Evolutionary conservation across 306 rosid genomes (phyloP), one percentile per base, ranked within the genome.

Genomic region (Amphicarpaea edgeworthii): DNA sequence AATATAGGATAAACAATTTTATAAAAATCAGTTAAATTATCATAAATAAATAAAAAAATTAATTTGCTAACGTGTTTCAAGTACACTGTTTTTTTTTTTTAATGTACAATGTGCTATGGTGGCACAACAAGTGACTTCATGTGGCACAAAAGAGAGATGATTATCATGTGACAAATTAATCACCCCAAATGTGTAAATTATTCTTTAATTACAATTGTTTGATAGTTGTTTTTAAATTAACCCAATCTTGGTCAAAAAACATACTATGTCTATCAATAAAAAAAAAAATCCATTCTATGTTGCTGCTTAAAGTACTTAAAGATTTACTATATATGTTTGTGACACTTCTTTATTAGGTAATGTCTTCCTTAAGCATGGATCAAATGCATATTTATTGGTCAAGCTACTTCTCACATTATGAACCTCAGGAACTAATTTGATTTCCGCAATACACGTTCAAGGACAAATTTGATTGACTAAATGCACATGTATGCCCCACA

Each of bases 341-440:
- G 54, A 38, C 55, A 12, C 32, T 23, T 70, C 3, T 68, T 51
- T 62, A 83, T 51, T 62, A 83, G 80, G 86, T 23, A 83, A 83
- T 60, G 86, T 78, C 51, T 83, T 83, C 80, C 86, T 83, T 55
- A 83, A 83, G 77, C 86, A 83, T 53, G 86, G 83, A 43, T 83
- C 83, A 21, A 16, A 62, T 32, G 24, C 45, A 34, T 34, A 37
- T 62, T 62, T 62, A 34, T 32, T 15, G 26, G 3, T n/a, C 14
- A 6, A 7, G 40, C 23, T 60, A 12, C 10, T 58, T 24, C 40
- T 10, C 34, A 23, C 6, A 15, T n/a, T n/a, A 61, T 32, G 21
- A 59, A 59, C 20, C 8, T 30, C 2, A 15, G 20, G 21, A 60
- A 60, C 7, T 34, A 16, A 32, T 30, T 58, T 59, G 28, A 28